Conservation (phyloP, 352 stramenopile species). For the Globisporangium cystogenes region DNA sequence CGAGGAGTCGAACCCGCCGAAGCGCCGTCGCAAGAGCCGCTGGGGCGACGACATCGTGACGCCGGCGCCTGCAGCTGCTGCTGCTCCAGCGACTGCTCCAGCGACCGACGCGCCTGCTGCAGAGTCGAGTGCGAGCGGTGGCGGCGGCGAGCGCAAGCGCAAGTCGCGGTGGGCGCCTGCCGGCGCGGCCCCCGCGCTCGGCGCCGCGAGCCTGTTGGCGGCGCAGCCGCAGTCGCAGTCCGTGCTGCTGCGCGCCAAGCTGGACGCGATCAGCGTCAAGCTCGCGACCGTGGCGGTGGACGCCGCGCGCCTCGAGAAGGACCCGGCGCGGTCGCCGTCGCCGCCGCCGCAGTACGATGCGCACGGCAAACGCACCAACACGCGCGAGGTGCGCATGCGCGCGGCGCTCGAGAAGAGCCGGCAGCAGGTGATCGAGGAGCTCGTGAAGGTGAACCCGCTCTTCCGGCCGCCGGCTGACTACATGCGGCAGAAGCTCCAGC, state of each 20-base stretch:
- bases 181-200: slow-evolving; percentile 25
- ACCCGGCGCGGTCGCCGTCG: slow-evolving; percentile 89
- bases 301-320: slow-evolving; percentile 70
- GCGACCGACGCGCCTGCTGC: neutral
- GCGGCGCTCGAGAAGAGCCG: slow-evolving; percentile 88
- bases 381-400: slow-evolving; percentile 93
- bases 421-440: slow-evolving; percentile 91
- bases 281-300: slow-evolving; percentile 79
- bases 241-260: slow-evolving; percentile 57
- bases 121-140: slow-evolving; percentile 11
- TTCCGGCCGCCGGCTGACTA: slow-evolving; percentile 86
- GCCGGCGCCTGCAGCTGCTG: slow-evolving; percentile 12
- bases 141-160: slow-evolving; percentile 39
- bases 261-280: slow-evolving; percentile 71
- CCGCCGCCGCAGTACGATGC: slow-evolving; percentile 94
- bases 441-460: slow-evolving; percentile 94
- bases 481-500: slow-evolving; percentile 89
- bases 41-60: slow-evolving; percentile 65
- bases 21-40: slow-evolving; percentile 79
- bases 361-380: slow-evolving; percentile 96
- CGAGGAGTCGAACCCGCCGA: slow-evolving; percentile 40
- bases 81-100: too few species aligned
- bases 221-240: slow-evolving; percentile 68
- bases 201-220: slow-evolving; percentile 33
- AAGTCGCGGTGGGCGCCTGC: slow-evolving; percentile 78